Evolutionary conservation across 2,329 filamentous ascomycete genomes (phyloP), one percentile per base, ranked within the genome.

Genomic region (Fusarium sp.): DNA sequence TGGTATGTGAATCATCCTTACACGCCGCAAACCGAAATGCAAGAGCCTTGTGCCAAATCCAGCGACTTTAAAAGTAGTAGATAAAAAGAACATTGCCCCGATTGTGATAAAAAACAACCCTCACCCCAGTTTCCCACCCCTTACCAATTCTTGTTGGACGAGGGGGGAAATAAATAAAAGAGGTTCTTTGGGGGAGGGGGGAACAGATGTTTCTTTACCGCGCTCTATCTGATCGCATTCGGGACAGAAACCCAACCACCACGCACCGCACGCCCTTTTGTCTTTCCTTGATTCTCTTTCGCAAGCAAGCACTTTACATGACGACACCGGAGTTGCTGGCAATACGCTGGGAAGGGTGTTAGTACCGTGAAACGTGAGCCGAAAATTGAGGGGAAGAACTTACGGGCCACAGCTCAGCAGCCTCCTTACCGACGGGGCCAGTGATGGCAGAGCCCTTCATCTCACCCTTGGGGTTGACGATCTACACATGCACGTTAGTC

Each of bases 401-500:
- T 90, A 96, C 94, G 85, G 96, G 96, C 96, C 96, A 99, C 83
- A 99, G 91, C 90, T 99, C 96, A 86, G 96, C 96, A 85, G 96
- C 96, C 90, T 99, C 96, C 93, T 99, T 99, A 87, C 96, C 96
- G 84, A 99, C 96, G 82, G 96, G 96, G 81, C 96, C 96, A 81
- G 96, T 99, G 86, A 99, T 99, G 86, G 96, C 96, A 78, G 95
- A 98, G 85, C 96, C 96, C 93, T 99, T 99, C 96, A 99, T 99
- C 90, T 99, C 96, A 89, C 96, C 96, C 94, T 99, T 99, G 87
- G 96, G 95, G 91, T 99, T 99, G 90, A 99, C 96, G 84, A 99
- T 99, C 94, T 96, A 44, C 48, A 14, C 11, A n/a, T 22, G 80
- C 8, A 12, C 26, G 80, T 88, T 78, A 88, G 85, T 78, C 30